Evolutionary conservation across 371 early-diverging fungal species (phyloP).

Genomic region (Sporodiniella umbellata): DNA sequence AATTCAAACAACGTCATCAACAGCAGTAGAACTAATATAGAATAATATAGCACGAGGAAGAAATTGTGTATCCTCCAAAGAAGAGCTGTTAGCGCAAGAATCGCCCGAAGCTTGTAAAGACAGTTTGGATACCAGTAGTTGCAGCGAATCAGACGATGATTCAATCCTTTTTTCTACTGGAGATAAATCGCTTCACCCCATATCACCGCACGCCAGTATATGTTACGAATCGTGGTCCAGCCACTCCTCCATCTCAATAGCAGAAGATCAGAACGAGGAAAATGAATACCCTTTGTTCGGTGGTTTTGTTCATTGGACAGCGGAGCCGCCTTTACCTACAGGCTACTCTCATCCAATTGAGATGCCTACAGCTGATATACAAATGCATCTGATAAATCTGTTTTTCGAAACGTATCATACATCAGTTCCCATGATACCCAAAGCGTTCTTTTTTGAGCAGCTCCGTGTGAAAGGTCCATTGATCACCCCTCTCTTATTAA

Average conservation of each 20-base stretch:
- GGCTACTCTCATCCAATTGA: slow-evolving; percentile 27
- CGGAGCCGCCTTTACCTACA: slow-evolving; percentile 28
- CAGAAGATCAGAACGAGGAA: not conserved
- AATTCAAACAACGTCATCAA: not conserved
- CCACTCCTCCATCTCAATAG: not conserved
- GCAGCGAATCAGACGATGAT: slow-evolving; percentile 14
- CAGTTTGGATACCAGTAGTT: not conserved
- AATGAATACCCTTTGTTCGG: slow-evolving; percentile 9
- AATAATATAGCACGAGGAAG: slow-evolving; percentile 19
- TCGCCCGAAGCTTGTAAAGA: not conserved
- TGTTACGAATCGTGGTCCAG: not conserved
- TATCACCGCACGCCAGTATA: not conserved
- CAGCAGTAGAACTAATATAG: not conserved
- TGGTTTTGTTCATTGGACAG: slow-evolving; percentile 17
- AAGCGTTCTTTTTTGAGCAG: slow-evolving; percentile 17
- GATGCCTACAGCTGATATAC: slow-evolving; percentile 32
- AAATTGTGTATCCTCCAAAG: slow-evolving; percentile 16
- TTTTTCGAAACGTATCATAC: slow-evolving; percentile 23
- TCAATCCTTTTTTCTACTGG: slow-evolving; percentile 15
- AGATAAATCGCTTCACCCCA: not conserved
- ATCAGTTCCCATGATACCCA: slow-evolving; percentile 10
- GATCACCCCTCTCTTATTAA: slow-evolving; percentile 23
- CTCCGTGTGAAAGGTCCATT: slow-evolving; percentile 15
- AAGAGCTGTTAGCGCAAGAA: not conserved
- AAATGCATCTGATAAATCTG: slow-evolving; percentile 27